phyloP scores from a whole-genome alignment of 2,329 filamentous ascomycete species.

The Alternaria metachromatica region DNA sequence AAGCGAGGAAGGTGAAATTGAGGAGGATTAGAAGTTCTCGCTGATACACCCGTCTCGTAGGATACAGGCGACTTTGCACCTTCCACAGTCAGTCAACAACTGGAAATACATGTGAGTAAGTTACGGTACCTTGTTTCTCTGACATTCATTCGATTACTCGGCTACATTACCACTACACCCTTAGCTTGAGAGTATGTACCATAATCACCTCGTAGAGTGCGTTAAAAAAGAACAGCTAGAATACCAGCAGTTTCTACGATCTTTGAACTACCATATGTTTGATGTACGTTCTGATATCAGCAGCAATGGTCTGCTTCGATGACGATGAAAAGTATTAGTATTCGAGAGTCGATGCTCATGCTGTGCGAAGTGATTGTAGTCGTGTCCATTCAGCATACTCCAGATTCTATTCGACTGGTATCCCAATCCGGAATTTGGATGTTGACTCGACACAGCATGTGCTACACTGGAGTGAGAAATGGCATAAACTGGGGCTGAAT shows the following conservation, averaged over 20 bases:
- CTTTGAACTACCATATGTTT: neutral
- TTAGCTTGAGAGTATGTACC: neutral
- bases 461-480: neutral
- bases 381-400: neutral
- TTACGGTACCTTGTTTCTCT: constrained; percentile 1
- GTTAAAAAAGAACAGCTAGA: neutral
- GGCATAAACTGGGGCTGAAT: neutral
- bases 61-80: neutral
- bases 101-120: constrained; percentile 11
- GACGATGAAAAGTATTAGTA: neutral
- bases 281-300: neutral
- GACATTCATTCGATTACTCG: neutral
- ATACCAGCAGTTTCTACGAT: neutral
- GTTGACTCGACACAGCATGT: neutral
- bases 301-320: neutral
- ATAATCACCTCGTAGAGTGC: neutral
- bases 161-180: neutral
- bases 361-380: neutral
- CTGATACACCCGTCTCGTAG: constrained; percentile 4
- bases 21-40: constrained; percentile 65
- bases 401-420: neutral
- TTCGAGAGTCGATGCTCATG: neutral
- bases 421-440: neutral
- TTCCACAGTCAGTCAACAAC: neutral
- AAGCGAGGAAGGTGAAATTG: constrained; percentile 97